Evolutionary conservation across 805 yeast genomes (phyloP).

Genomic region (Saccharomycopsis oosterbeekiorum): DNA sequence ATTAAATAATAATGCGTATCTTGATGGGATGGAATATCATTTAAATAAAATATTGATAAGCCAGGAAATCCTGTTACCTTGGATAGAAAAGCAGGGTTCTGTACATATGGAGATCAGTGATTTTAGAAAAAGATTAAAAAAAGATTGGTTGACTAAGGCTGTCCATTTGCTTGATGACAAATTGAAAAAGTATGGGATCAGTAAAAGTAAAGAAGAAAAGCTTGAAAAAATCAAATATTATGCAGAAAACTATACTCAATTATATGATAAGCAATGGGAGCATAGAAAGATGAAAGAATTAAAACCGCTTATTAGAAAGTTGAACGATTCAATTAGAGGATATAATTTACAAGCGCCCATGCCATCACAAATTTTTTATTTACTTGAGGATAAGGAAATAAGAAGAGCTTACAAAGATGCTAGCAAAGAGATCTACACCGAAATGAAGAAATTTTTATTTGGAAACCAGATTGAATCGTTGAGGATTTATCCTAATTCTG

Average conservation of each 20-base stretch:
- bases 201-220: conserved; percentile 19
- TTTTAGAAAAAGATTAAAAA: conserved; percentile 38
- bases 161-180: conserved; percentile 25
- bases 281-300: conserved; percentile 25
- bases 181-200: conserved; percentile 17
- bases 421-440: conserved; percentile 3
- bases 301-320: conserved; percentile 27
- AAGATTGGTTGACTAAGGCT: conserved; percentile 30
- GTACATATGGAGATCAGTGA: conserved; percentile 37
- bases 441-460: neutral
- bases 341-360: conserved; percentile 58
- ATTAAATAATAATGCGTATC: conserved; percentile 40
- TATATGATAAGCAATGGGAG: conserved; percentile 31
- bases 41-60: conserved; percentile 64
- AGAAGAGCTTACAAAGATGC: conserved; percentile 30
- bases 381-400: conserved; percentile 36
- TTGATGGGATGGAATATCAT: conserved; percentile 66
- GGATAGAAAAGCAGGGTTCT: conserved; percentile 73
- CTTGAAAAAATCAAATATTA: conserved; percentile 2
- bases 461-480: neutral
- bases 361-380: conserved; percentile 47
- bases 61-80: conserved; percentile 79
- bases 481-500: neutral
- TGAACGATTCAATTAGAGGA: conserved; percentile 44
- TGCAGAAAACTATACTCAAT: neutral